Percentiles rank a stretch among this genome's conserved stretches.
These are phyloP conservation scores for Aspergillus steynii DNA, from an alignment of 495 filamentous ascomycete genomes.

Conservation along the genomic window DNA sequence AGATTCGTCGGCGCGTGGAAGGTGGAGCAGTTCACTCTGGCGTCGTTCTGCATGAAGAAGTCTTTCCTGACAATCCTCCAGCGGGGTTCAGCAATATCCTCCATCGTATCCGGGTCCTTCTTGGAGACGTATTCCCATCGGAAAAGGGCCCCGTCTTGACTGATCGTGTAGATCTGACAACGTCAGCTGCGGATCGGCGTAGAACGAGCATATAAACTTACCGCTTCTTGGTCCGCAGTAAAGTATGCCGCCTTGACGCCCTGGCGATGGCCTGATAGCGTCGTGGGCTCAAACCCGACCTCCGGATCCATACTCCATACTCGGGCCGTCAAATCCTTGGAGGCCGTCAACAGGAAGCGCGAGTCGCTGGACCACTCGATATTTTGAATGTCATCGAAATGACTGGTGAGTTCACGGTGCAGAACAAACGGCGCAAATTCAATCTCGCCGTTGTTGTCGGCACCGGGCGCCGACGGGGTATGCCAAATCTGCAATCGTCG, in stretches of 20 bases:
- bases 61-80: slow-evolving; percentile 88
- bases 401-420: slow-evolving; percentile 80
- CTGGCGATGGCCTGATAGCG: slow-evolving; percentile 85
- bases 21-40: slow-evolving; percentile 81
- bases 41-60: slow-evolving; percentile 89
- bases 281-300: slow-evolving; percentile 85
- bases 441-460: slow-evolving; percentile 73
- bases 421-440: slow-evolving; percentile 94
- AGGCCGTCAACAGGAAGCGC: slow-evolving; percentile 86
- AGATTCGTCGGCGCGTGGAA: slow-evolving; percentile 87
- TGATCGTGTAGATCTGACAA: slow-evolving; percentile 71
- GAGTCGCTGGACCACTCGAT: slow-evolving; percentile 96
- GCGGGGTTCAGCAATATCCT: slow-evolving; percentile 59
- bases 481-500: slow-evolving; percentile 92
- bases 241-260: slow-evolving; percentile 88
- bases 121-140: slow-evolving; percentile 60
- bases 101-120: slow-evolving; percentile 59
- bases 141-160: slow-evolving; percentile 67
- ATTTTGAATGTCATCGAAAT: slow-evolving; percentile 80
- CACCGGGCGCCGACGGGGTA: slow-evolving; percentile 82
- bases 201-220: slow-evolving; percentile 31
- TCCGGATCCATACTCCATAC: slow-evolving; percentile 92
- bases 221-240: slow-evolving; percentile 83
- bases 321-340: slow-evolving; percentile 86
- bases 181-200: slow-evolving; percentile 51